Evolutionary conservation across 768 basidiomycete genomes (phyloP), one percentile per base, ranked within the genome.

Genomic region (Russula sp.): DNA sequence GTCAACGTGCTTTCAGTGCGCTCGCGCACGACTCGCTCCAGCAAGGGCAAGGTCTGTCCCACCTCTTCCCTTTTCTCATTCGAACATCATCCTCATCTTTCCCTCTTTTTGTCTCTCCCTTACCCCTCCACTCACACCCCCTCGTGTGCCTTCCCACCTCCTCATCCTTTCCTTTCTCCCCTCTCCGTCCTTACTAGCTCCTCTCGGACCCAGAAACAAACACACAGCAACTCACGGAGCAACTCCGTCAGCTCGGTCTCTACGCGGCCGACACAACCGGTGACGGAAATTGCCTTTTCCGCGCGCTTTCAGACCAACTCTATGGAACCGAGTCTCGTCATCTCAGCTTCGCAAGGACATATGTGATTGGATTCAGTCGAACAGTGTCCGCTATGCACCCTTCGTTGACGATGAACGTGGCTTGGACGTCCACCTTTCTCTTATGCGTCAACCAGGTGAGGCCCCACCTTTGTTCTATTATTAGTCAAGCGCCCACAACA

Each of bases 261-360:
- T 95, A 95, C 73, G 88, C 93, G n/a, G 90, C 90, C 3, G 80
- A 85, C 67, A 95, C 90, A 20, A 75, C 92, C 49, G 93, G 92
- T 57, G 90, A 96, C 75, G 94, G 94, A 53, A 96, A 95, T 76
- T 97, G 94, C 75, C 84, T 97, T 67, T 97, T 95, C 76, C 87
- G 93, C 52, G 92, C 94, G 0, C 80, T 95, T 60, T 87, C 88
- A 52, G 94, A 96, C 76, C 94, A 96, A 74, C 79, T 93, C 20
- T 85, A 88, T 69, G 94, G 94, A 64, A 80, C 88, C 3, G 84
- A 87, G 14, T 81, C 84, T 14, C 78, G 81, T 59, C 93, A 96
- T 68, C 75, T 79, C 80, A 83, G 62, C 80, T 95, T 26, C 80
- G 94, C 53, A 75, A 80, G 67, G 84, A 90, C 42, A 86, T 95